Conservation (phyloP, 331 rosid species). For the Quercus tomentella region DNA sequence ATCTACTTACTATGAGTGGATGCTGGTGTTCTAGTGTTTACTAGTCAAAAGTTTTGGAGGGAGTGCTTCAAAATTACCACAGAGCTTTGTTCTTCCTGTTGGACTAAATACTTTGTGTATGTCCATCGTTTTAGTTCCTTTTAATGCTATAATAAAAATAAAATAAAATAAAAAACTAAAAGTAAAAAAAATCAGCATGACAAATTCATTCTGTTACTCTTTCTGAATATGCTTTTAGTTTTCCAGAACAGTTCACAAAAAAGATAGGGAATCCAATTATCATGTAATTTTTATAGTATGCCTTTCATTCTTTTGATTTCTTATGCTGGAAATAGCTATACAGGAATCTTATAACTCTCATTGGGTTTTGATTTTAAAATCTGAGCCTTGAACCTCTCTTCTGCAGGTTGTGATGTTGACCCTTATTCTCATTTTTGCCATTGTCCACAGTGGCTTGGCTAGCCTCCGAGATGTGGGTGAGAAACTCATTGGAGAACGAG, state of each 20-base stretch:
- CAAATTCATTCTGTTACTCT: neutral
- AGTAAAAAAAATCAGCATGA: neutral
- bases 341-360: neutral
- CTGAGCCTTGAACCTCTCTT: conserved; percentile 25
- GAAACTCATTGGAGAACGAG: conserved; percentile 84
- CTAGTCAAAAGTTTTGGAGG: neutral
- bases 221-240: neutral
- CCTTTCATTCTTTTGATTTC: neutral
- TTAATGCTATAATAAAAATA: neutral
- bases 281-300: neutral
- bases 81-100: neutral
- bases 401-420: conserved; percentile 81
- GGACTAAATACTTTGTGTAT: neutral
- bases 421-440: conserved; percentile 65
- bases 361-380: conserved; percentile 6
- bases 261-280: neutral
- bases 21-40: neutral
- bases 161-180: neutral
- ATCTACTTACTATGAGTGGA: neutral
- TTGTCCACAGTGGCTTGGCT: conserved; percentile 89
- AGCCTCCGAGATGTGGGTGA: conserved; percentile 76
- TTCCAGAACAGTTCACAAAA: neutral
- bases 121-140: neutral
- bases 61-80: neutral
- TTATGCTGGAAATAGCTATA: neutral